phyloP scores from a whole-genome alignment of 208 protist species.

The Leishmania turanica region DNA sequence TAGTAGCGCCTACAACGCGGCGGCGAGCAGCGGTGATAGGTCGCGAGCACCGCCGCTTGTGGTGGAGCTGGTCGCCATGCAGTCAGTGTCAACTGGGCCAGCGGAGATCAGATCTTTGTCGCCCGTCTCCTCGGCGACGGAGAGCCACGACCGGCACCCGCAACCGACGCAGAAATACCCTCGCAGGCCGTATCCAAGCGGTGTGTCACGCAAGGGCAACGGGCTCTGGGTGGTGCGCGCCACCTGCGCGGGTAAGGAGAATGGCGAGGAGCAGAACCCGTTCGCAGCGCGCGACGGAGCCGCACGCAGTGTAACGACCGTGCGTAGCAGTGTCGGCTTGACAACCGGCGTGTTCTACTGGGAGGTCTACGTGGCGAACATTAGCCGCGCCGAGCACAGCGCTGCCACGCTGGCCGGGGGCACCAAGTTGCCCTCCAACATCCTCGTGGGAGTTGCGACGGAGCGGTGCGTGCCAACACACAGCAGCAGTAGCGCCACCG shows the following conservation, averaged over 20 bases:
- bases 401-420: constrained; percentile 7
- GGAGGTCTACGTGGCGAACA: constrained; percentile 76
- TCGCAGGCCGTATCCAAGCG: constrained; percentile 2
- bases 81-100: not conserved
- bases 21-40: not conserved
- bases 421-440: constrained; percentile 14
- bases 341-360: constrained; percentile 84
- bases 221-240: constrained; percentile 32
- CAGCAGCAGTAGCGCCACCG: not conserved
- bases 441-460: constrained; percentile 73
- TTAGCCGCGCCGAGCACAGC: constrained; percentile 31
- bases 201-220: constrained; percentile 33
- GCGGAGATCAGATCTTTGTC: not conserved
- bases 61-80: constrained; percentile 15
- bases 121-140: not conserved
- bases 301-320: constrained; percentile 40
- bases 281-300: constrained; percentile 28
- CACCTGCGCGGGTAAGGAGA: constrained; percentile 17
- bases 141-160: not conserved
- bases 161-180: not conserved
- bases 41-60: not conserved
- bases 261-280: constrained; percentile 5
- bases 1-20: not conserved
- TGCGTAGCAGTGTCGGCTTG: constrained; percentile 75
- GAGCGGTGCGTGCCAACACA: constrained; percentile 25